These are phyloP conservation scores for Geranium rotundifolium DNA, from an alignment of 345 rosid species.

Conservation along the genomic window DNA sequence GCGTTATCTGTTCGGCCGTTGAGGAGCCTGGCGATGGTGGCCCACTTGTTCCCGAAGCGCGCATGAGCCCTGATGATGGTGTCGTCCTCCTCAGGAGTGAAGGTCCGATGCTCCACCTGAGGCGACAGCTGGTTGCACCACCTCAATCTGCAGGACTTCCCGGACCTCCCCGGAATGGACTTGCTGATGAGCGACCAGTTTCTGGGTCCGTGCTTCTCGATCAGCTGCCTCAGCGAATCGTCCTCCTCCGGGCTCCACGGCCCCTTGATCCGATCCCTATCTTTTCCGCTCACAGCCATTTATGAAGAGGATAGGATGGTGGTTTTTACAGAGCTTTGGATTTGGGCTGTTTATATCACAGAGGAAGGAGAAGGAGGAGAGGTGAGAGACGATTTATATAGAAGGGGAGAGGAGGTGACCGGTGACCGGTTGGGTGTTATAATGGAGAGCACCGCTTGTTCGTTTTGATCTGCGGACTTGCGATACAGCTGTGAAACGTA, in stretches of 20 bases:
- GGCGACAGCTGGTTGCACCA: slow-evolving; percentile 98
- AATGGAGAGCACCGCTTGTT: slow-evolving; percentile 33
- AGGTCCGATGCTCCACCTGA: slow-evolving; percentile 81
- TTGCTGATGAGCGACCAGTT: slow-evolving; percentile 94
- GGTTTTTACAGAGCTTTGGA: neutral
- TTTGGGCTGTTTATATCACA: neutral
- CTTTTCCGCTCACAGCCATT: slow-evolving; percentile 17
- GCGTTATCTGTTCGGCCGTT: slow-evolving; percentile 93
- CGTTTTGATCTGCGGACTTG: slow-evolving; percentile 26
- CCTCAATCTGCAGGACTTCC: slow-evolving; percentile 76
- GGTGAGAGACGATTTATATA: slow-evolving; percentile 1
- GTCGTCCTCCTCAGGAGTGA: slow-evolving; percentile 64
- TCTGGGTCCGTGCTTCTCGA: slow-evolving; percentile 68
- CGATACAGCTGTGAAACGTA: slow-evolving; percentile 71
- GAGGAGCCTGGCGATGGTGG: slow-evolving; percentile 82
- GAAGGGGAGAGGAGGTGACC: neutral
- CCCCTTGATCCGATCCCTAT: slow-evolving; percentile 82
- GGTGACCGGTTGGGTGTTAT: slow-evolving; percentile 28
- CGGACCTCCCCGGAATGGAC: slow-evolving; percentile 89
- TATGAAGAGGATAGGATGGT: neutral
- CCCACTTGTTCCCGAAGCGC: slow-evolving; percentile 90
- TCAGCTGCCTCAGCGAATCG: slow-evolving; percentile 57
- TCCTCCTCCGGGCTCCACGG: slow-evolving; percentile 99
- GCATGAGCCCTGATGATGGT: slow-evolving; percentile 75
- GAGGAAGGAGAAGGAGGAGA: slow-evolving; percentile 2